phyloP scores from a whole-genome alignment of 768 basidiomycete species.

The Phaeotremella fagi region DNA sequence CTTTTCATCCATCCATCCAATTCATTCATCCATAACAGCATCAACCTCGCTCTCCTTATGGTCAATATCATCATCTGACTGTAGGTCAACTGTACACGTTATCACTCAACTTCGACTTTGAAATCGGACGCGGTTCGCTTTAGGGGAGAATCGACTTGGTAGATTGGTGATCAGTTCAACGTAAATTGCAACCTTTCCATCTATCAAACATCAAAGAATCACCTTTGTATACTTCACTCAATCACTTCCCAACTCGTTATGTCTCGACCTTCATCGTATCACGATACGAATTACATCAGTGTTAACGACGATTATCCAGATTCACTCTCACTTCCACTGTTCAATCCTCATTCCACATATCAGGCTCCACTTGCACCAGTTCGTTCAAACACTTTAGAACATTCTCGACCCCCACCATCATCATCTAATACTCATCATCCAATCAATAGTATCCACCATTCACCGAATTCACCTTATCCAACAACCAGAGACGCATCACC shows the following conservation, averaged over 20 bases:
- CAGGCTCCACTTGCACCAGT: conserved; percentile 1
- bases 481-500: conserved; percentile 7
- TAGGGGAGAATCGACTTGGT: too few relatives aligned
- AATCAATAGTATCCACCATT: not conserved
- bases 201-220: too few relatives aligned
- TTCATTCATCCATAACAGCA: too few relatives aligned
- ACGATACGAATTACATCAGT: conserved; percentile 17
- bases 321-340: conserved; percentile 28
- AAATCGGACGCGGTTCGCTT: too few relatives aligned
- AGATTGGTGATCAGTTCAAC: too few relatives aligned
- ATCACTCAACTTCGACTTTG: too few relatives aligned
- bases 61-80: too few relatives aligned
- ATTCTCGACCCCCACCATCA: conserved; percentile 5
- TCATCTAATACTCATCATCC: conserved; percentile 3
- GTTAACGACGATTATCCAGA: conserved; percentile 18
- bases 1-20: too few relatives aligned
- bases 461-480: not conserved
- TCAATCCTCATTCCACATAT: conserved; percentile 23
- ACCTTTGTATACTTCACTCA: too few relatives aligned
- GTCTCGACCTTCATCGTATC: conserved; percentile 39
- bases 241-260: conserved; percentile 4
- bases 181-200: too few relatives aligned
- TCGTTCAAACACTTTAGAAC: not conserved
- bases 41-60: too few relatives aligned
- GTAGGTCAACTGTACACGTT: too few relatives aligned